Percentiles rank a stretch among this genome's conserved stretches.
These are phyloP conservation scores for Russula griseocarnosa DNA, from an alignment of 768 basidiomycete genomes.

Conservation along the genomic window DNA sequence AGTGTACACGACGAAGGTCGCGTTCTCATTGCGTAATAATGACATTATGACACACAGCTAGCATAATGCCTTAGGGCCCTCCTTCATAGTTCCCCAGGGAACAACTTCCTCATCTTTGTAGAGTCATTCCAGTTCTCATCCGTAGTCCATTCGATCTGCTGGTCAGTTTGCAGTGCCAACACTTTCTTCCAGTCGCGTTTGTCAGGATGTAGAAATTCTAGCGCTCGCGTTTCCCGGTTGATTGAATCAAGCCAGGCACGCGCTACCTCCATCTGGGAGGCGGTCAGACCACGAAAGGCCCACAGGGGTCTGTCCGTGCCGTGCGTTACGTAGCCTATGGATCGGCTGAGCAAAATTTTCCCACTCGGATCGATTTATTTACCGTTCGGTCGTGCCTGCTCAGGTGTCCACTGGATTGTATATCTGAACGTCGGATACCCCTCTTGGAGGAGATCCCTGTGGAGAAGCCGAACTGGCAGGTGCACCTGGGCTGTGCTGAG, in stretches of 20 bases:
- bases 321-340: constrained; percentile 65
- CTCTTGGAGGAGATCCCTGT: constrained; percentile 51
- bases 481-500: constrained; percentile 62
- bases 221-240: constrained; percentile 40
- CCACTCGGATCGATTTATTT: constrained; percentile 6
- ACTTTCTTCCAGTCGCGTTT: constrained; percentile 33
- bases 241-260: constrained; percentile 54
- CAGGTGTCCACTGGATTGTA: constrained; percentile 64
- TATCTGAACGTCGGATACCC: constrained; percentile 67
- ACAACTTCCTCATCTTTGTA: constrained; percentile 38
- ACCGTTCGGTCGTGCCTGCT: constrained; percentile 55
- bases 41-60: no score
- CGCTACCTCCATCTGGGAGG: constrained; percentile 46
- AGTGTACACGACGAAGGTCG: not conserved
- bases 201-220: constrained; percentile 38
- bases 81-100: constrained; percentile 36
- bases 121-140: constrained; percentile 54
- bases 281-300: constrained; percentile 51
- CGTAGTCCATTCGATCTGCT: constrained; percentile 49
- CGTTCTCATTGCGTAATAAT: not conserved
- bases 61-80: not conserved
- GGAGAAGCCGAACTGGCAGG: constrained; percentile 59
- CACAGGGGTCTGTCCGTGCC: constrained; percentile 61
- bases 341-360: not conserved
- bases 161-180: constrained; percentile 51